Conservation (phyloP, 1,139 yeast genomes). For the Sugiyamaella paludigena region DNA sequence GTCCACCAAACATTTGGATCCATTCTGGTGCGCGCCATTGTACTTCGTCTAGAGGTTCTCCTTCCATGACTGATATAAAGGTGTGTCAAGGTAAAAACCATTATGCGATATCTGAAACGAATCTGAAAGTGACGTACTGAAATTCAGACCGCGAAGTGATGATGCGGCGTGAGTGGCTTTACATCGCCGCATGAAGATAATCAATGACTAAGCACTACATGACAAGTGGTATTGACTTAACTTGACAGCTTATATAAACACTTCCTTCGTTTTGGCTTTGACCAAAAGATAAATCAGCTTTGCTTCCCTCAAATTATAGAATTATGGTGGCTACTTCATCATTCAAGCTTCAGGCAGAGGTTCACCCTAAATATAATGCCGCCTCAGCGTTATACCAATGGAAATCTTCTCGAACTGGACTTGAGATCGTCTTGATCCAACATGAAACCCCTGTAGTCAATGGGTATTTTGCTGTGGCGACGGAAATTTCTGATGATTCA, state of each 20-base stretch:
- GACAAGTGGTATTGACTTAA: too few species aligned
- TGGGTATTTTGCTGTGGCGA: slow-evolving; percentile 93
- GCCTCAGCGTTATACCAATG: slow-evolving; percentile 45
- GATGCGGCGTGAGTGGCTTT: too few species aligned
- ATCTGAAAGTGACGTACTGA: too few species aligned
- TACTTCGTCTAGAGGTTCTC: slow-evolving; percentile 61
- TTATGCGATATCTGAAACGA: too few species aligned
- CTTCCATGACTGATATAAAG: background rate
- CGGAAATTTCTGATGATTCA: slow-evolving; percentile 80
- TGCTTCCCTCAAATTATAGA: background rate
- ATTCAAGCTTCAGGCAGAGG: slow-evolving; percentile 28
- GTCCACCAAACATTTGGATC: slow-evolving; percentile 78
- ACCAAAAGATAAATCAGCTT: too few species aligned
- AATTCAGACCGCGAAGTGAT: too few species aligned
- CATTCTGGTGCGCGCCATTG: slow-evolving; percentile 99
- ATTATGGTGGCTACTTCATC: slow-evolving; percentile 8
- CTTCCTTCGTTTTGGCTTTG: too few species aligned
- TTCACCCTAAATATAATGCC: slow-evolving; percentile 28
- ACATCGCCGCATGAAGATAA: too few species aligned
- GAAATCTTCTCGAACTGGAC: slow-evolving; percentile 74
- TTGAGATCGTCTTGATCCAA: slow-evolving; percentile 72
- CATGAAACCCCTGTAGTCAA: slow-evolving; percentile 87
- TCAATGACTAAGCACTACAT: too few species aligned
- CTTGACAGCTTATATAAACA: too few species aligned
- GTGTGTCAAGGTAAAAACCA: too few species aligned